Base-by-base conservation (phyloP, 768 basidiomycete species). In the Hysterangium stoloniferum region DNA sequence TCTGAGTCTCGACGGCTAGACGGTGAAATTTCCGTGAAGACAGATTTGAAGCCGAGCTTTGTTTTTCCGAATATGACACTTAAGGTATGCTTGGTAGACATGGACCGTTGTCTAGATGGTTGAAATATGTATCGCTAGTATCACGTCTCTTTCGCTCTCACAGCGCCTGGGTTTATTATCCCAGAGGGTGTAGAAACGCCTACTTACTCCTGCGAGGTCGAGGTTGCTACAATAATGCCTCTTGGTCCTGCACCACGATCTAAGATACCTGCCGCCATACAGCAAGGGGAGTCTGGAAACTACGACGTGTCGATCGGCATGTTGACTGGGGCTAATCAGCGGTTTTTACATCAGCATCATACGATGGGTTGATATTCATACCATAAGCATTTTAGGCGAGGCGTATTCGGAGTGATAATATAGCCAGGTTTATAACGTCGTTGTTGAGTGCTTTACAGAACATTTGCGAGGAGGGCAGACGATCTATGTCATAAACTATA, bases 261-360 rank as follows among this genome's bases (percentile, higher is more conserved):
- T 70, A 5, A 76, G 76, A 7, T 78, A 77, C 57, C 57, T 63
- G 8, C 50, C 59, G 37, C 57, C 59, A 70, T 24, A 58, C 70
- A 4, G 62, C 64, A 12, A 75, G 76, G 7, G n/a, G n/a, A n/a
- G n/a, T n/a, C n/a, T n/a, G n/a, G n/a, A 7, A 51, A 82, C 58
- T 78, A 76, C 59, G 77, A 75, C 55, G 72, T 68, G 32, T 69
- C 72, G 9, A 64, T 76, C 28, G 78, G 75, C 12, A 69, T 75
- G 32, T 60, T 78, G 56, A 76, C 78, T 58, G 79, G 76, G 56
- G 74, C 76, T 12, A 78, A 80, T 58, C 76, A 79, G 57, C 65
- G 73, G 56, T 79, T 75, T 58, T 63, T 57, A 42, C 58, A 41
- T 42, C 38, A 33, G 52, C 40, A 51, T 20, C 40, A 41, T 41